These are phyloP conservation scores for Aspergillus pseudotamarii DNA, from an alignment of 2,329 filamentous ascomycete genomes.

Conservation along the genomic window DNA sequence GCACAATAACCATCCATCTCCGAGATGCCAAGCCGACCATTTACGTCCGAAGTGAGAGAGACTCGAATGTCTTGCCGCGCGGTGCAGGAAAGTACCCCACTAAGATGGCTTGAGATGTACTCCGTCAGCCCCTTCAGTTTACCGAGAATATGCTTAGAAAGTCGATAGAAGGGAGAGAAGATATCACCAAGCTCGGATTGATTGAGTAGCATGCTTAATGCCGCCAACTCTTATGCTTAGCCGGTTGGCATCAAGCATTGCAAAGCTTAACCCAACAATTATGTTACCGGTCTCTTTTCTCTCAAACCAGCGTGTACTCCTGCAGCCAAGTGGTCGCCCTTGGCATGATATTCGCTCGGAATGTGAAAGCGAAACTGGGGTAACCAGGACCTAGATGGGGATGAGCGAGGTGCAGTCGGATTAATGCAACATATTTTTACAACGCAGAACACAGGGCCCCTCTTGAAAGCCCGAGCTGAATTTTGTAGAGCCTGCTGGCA, in stretches of 20 bases:
- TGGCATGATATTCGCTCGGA: constrained; percentile 7
- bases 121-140: neutral
- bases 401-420: neutral
- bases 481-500: no score
- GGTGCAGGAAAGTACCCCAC: neutral
- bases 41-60: neutral
- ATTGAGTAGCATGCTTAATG: neutral
- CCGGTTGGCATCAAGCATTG: neutral
- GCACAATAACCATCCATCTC: neutral
- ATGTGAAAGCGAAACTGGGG: constrained; percentile 23
- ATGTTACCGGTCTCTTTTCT: neutral
- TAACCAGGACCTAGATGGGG: neutral
- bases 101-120: neutral
- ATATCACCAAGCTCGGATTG: neutral
- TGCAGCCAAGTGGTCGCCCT: constrained; percentile 2
- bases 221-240: neutral
- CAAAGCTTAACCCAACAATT: neutral
- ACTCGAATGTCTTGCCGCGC: neutral
- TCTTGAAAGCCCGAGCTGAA: no score
- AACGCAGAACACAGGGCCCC: no score
- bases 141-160: neutral
- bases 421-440: no score
- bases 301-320: constrained; percentile 1
- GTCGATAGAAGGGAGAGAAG: neutral
- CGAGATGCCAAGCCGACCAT: neutral